A percentile compares a stretch with the other conserved stretches of the same genome.
These are phyloP conservation scores for Kodamaea sp. DNA, from an alignment of 1,139 yeast genomes.

Conservation along the genomic window DNA sequence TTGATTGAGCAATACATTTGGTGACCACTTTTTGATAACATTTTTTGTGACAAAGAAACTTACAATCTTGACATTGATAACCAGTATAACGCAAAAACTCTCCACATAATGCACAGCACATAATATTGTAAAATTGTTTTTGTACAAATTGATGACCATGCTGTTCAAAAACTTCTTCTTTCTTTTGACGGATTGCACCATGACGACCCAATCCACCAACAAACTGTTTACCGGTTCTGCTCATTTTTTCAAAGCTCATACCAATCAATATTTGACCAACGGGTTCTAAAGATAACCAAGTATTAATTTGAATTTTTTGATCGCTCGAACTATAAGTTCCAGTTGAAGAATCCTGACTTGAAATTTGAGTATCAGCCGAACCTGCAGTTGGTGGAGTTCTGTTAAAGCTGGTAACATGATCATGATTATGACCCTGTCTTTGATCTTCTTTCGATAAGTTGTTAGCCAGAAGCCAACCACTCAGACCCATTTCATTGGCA, in stretches of 20 bases:
- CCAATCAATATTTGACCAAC: constrained; percentile 82
- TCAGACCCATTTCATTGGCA: constrained; percentile 63
- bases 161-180: constrained; percentile 91
- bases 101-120: constrained; percentile 97
- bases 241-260: constrained; percentile 72
- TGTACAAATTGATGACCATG: constrained; percentile 97
- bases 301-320: constrained; percentile 44
- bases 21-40: constrained; percentile 94
- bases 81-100: constrained; percentile 93
- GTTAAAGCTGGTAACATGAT: neutral
- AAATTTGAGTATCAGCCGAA: neutral
- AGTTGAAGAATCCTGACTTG: constrained; percentile 1
- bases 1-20: constrained; percentile 88
- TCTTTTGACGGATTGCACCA: constrained; percentile 94
- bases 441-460: constrained; percentile 30
- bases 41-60: constrained; percentile 88
- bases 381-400: neutral
- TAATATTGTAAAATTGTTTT: constrained; percentile 90
- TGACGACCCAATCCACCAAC: constrained; percentile 89
- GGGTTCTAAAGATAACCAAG: constrained; percentile 95
- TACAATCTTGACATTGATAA: constrained; percentile 94
- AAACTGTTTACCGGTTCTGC: constrained; percentile 50
- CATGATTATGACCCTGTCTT: constrained; percentile 13
- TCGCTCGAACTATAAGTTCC: constrained; percentile 3
- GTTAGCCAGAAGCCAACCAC: constrained; percentile 89